Conservation (phyloP, 2,329 filamentous ascomycete genomes). For the Fusarium pseudograminearum region DNA sequence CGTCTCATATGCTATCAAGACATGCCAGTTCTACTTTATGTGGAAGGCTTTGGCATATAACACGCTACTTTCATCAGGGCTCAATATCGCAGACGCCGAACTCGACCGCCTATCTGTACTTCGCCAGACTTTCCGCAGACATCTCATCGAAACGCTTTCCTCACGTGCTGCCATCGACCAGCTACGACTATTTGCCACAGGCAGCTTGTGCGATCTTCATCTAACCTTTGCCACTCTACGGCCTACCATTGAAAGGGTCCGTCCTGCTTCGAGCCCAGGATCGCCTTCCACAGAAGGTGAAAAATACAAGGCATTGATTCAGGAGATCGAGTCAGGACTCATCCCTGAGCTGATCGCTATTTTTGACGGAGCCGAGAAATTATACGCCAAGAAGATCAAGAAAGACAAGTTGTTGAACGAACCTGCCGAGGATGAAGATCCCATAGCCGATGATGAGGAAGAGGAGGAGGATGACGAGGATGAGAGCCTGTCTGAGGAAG, state of each 20-base stretch:
- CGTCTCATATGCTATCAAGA: slow-evolving; percentile 79
- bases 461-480: slow-evolving; percentile 66
- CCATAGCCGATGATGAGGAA: slow-evolving; percentile 72
- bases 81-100: slow-evolving; percentile 66
- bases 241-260: slow-evolving; percentile 60
- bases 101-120: slow-evolving; percentile 70
- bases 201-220: slow-evolving; percentile 84
- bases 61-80: slow-evolving; percentile 66
- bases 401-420: slow-evolving; percentile 69
- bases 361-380: slow-evolving; percentile 80
- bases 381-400: slow-evolving; percentile 77
- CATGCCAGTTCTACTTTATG: slow-evolving; percentile 90
- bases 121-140: slow-evolving; percentile 68
- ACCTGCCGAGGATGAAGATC: slow-evolving; percentile 78
- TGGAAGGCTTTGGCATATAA: slow-evolving; percentile 81
- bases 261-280: slow-evolving; percentile 44
- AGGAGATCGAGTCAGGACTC: slow-evolving; percentile 73
- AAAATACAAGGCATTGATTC: slow-evolving; percentile 64
- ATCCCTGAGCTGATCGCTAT: slow-evolving; percentile 79
- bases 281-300: slow-evolving; percentile 43
- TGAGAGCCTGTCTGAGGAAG: slow-evolving; percentile 65
- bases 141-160: slow-evolving; percentile 76
- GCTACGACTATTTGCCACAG: slow-evolving; percentile 79
- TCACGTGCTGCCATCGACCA: slow-evolving; percentile 79
- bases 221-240: slow-evolving; percentile 81